Base-by-base conservation (phyloP, 2,329 filamentous ascomycete genomes). In the Verticillium longisporum region DNA sequence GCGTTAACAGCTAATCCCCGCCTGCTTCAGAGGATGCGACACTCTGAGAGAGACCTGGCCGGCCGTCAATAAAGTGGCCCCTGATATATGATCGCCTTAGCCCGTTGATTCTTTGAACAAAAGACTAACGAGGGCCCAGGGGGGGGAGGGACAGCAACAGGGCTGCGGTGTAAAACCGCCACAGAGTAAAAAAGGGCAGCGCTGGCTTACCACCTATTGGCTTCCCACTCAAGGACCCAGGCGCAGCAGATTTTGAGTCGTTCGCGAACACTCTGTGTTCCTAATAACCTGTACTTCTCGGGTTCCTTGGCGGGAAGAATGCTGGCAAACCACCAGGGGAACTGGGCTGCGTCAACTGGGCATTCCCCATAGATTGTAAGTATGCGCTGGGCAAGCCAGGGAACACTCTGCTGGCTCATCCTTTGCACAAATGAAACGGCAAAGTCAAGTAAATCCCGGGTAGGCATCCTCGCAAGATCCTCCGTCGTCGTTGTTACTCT, bases 241-340 rank as follows among this genome's bases (percentile, higher is more conserved):
- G 77, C 77, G 58, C 88, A 90, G 63, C 90, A 91, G 57, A 96
- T 88, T 77, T 96, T 96, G 60, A 97, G 74, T 61, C 93, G 80
- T 69, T 92, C 87, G 62, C 93, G 81, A 4, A 96, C 91, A 66
- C 90, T 94, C 3, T 81, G 87, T 5, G 88, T 89, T 13, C 80
- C 80, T 14, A 97, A 75, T 21, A 97, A 76, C 13, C 83, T 80
- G 66, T 96, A 96, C 71, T 94, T 96, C 68, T 95, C 89, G 33
- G 86, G 78, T 32, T 95, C 90, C 14, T 84, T 82, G 41, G 95
- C 86, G 0, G 92, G 92, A 13, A 96, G 74, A 21, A 95, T 87
- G 69, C 86, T 91, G 10, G 90, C 92, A 66, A 97, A 89, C 93
- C 93, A 97, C 82, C 92, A 97, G 0, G 92, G 90, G 66, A 97